A percentile compares a stretch with the other conserved stretches of the same genome.
phyloP scores from a whole-genome alignment of 106 monocot species.

The Apostasia ramifera region DNA sequence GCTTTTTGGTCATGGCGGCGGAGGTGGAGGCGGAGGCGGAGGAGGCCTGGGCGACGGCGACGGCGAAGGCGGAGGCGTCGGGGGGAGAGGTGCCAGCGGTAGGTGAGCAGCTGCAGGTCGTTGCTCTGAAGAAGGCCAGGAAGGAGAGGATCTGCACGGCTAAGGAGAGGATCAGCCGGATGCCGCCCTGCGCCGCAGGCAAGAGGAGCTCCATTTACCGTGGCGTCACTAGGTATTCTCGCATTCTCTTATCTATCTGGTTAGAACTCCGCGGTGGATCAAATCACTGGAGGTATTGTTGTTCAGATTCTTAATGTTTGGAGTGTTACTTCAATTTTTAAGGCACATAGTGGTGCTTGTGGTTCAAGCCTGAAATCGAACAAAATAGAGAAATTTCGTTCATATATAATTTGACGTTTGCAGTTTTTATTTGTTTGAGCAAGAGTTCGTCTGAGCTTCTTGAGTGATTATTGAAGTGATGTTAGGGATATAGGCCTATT shows the following conservation, averaged over 20 bases:
- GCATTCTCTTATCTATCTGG: background rate
- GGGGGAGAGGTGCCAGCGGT: constrained; percentile 1
- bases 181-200: constrained; percentile 94
- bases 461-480: too few relatives aligned
- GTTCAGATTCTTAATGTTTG: too few relatives aligned
- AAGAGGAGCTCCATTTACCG: constrained; percentile 97
- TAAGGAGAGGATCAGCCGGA: constrained; percentile 95
- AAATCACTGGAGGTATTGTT: too few relatives aligned
- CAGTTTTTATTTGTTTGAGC: too few relatives aligned
- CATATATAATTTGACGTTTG: too few relatives aligned
- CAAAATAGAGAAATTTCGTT: too few relatives aligned
- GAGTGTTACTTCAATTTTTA: too few relatives aligned
- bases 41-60: background rate
- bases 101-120: background rate
- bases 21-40: background rate
- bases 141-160: constrained; percentile 81
- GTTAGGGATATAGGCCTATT: too few relatives aligned
- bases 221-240: constrained; percentile 74
- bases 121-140: constrained; percentile 42
- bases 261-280: background rate
- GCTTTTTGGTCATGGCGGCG: constrained; percentile 4
- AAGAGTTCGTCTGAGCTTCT: too few relatives aligned
- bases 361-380: too few relatives aligned
- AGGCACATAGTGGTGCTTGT: too few relatives aligned
- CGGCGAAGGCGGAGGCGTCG: constrained; percentile 4